Evolutionary conservation across 2,329 filamentous ascomycete species (phyloP).

Genomic region (Aspergillus glaucus): DNA sequence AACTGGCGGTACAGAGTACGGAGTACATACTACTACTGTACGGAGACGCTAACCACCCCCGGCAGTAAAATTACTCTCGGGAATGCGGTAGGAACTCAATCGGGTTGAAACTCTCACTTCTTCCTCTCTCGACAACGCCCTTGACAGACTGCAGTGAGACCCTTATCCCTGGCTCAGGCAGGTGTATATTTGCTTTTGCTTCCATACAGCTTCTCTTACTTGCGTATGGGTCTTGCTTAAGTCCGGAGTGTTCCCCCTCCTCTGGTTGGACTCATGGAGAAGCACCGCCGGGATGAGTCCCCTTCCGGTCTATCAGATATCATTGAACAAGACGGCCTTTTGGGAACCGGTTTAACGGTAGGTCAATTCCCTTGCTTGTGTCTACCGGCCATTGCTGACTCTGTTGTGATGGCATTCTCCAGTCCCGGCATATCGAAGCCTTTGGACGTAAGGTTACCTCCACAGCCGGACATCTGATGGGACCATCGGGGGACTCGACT

Average conservation of each 20-base stretch:
- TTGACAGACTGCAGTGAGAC: background rate
- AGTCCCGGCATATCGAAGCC: constrained; percentile 84
- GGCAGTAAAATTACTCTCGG: constrained; percentile 20
- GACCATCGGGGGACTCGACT: constrained; percentile 50
- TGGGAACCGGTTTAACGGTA: constrained; percentile 46
- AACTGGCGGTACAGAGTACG: background rate
- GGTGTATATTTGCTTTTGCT: constrained; percentile 3
- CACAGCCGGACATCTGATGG: constrained; percentile 85
- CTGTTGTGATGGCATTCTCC: constrained; percentile 2
- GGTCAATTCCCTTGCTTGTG: constrained; percentile 9
- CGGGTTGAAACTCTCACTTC: constrained; percentile 3
- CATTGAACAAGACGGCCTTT: constrained; percentile 39
- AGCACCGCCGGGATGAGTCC: constrained; percentile 41
- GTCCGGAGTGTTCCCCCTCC: constrained; percentile 8
- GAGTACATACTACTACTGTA: background rate
- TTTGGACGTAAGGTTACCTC: constrained; percentile 93
- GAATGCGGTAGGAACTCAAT: constrained; percentile 27
- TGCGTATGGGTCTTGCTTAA: constrained; percentile 21
- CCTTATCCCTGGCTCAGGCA: too few relatives aligned
- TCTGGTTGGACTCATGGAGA: constrained; percentile 35
- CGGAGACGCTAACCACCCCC: background rate
- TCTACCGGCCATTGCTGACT: constrained; percentile 7
- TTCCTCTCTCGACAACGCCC: background rate
- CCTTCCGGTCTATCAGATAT: constrained; percentile 37
- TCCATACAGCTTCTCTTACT: constrained; percentile 9